Evolutionary conservation across 2,329 filamentous ascomycete species (phyloP), one percentile per base, ranked within the genome.

Genomic region (Rutstroemia sp.): DNA sequence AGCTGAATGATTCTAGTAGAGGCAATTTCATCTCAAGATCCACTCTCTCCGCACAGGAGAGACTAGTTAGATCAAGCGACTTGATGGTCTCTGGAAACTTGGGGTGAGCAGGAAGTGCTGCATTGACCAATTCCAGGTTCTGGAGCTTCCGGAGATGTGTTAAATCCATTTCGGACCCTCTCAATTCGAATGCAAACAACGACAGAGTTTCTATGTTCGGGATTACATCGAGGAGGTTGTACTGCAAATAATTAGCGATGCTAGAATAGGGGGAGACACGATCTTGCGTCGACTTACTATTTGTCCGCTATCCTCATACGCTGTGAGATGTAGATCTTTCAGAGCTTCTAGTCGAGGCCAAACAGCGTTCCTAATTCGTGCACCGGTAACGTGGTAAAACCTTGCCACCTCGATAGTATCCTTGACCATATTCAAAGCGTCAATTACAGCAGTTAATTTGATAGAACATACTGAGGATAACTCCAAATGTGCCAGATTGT

Each of bases 1-100:
- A 66, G 17, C 55, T 57, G 25, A 69, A 65, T 5, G 56, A 64
- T 46, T 66, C 65, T 16, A 69, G 61, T 5, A 64, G 41, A 14
- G 68, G 66, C 30, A 68, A 55, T 5, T 47, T 30, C 38, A 48
- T 4, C 19, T 48, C 8, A 1, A 3, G 9, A 37, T 12, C 7
- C 6, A 4, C 12, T 19, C 25, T 4, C 8, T 52, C 39, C 27
- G 14, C 5, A 10, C 44, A 16, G 9, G 21, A 8, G 27, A 64
- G 67, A 1, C 61, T 38, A 14, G 48, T 58, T 1, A 70, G 14
- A 19, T 54, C 54, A n/a, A 70, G 63, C 12, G 63, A 57, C 50
- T 59, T 64, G 14, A 70, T 45, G 9, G 61, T 65, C 7, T 52
- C 21, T n/a, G 67, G 67, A 21, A 69, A 54, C 25, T 50, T 50